Percentiles rank a stretch among this genome's conserved stretches.
phyloP scores from a whole-genome alignment of 176 grass and related monocot genomes.

The Carex kokanica region DNA sequence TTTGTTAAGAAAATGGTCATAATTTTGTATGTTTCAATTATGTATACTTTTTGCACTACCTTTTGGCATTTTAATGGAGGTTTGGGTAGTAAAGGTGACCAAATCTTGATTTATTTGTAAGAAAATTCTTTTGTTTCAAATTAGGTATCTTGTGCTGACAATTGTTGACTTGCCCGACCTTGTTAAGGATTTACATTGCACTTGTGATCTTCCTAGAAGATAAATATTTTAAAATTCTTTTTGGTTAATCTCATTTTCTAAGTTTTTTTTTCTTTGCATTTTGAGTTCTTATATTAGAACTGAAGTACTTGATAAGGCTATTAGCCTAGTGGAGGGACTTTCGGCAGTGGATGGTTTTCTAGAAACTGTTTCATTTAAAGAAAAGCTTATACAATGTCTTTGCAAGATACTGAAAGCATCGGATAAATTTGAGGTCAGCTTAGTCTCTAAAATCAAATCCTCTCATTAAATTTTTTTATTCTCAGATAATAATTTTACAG shows the following conservation, averaged over 20 bases:
- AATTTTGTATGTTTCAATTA: neutral
- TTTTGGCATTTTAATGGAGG: neutral
- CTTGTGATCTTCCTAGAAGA: neutral
- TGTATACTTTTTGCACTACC: neutral
- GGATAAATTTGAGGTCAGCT: constrained; percentile 87
- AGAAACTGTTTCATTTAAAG: constrained; percentile 49
- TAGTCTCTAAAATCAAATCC: constrained; percentile 26
- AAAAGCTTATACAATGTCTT: constrained; percentile 54
- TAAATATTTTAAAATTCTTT: constrained; percentile 16
- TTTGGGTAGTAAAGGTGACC: neutral
- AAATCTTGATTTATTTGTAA: neutral
- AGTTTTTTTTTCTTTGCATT: constrained; percentile 2
- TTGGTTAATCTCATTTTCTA: constrained; percentile 23
- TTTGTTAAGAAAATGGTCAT: neutral
- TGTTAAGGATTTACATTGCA: constrained; percentile 16
- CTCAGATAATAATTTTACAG: constrained; percentile 13
- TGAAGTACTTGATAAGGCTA: constrained; percentile 48
- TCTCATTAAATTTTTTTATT: constrained; percentile 19
- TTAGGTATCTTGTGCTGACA: neutral
- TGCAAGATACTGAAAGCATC: constrained; percentile 60
- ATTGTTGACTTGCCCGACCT: neutral
- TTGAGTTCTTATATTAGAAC: constrained; percentile 47
- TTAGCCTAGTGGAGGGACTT: constrained; percentile 76
- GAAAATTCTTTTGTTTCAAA: neutral
- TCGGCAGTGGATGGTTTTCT: constrained; percentile 60